Base-by-base conservation (phyloP, 257 asterid genomes). In the Coffea canephora region DNA sequence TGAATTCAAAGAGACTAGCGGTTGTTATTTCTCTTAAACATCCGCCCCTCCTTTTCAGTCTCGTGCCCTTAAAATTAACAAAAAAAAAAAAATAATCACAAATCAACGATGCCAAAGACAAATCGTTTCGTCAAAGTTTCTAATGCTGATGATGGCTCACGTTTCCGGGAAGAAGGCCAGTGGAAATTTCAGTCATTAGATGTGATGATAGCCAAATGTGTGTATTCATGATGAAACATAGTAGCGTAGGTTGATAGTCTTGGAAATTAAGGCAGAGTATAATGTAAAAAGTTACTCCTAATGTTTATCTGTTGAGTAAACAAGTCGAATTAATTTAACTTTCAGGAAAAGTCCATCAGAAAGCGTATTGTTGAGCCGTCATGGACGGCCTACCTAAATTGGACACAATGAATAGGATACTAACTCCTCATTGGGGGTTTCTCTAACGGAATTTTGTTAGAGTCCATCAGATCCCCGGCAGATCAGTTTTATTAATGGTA, bases 381-480 rank as follows among this genome's bases (percentile, higher is more conserved):
- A 50, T 25, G 78, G 81, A 69, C 85, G 55, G 82, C 57, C 79
- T 12, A 81, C 82, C 82, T 80, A 74, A 21, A 18, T 55, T 48
- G 57, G 74, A 66, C 72, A 48, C 39, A 25, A 74, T 67, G 25
- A 31, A 62, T 4, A 75, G 36, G 55, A 59, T 71, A 25, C 0
- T 55, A 34, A 69, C 52, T 78, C 64, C 69, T 39, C 70, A 59
- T 48, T n/a, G 39, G 65, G 10, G 45, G 21, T 36, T 65, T 78
- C 73, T 79, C 85, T 82, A 76, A 76, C 85, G 77, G 77, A 79
- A 75, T 75, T 73, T 74, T 36, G 84, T 82, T 23, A 45, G 67
- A 71, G 36, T 73, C 79, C 69, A 81, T 52, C 9, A 76, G 16
- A 48, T 55, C 11, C 66, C 50, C 55, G 23, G 43, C 54, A 3